Evolutionary conservation across 345 rosid genomes (phyloP).

Genomic region (Mercurialis annua): DNA sequence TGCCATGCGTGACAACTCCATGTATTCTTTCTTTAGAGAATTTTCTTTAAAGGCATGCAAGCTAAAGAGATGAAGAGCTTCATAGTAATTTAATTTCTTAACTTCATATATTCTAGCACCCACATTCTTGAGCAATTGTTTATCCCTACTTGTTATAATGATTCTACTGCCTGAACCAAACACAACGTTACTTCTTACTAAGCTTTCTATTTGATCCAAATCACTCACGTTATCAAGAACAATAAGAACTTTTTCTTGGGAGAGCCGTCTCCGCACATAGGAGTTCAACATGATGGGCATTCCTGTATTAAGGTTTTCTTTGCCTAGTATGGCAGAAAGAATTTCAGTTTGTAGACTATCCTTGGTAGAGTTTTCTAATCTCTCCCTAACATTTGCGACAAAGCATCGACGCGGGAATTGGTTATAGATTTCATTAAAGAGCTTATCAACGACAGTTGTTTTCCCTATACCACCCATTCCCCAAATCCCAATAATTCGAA

Average conservation of each 20-base stretch:
- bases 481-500: not conserved
- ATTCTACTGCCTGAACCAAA: conserved; percentile 7
- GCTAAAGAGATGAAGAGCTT: too few species aligned
- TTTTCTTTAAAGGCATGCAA: not conserved
- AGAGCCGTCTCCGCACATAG: not conserved
- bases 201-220: not conserved
- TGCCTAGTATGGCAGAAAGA: not conserved
- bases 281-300: not conserved
- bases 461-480: conserved; percentile 4
- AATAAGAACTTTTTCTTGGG: not conserved
- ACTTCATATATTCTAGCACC: not conserved
- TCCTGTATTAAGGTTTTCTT: not conserved
- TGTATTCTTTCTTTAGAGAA: not conserved
- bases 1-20: not conserved
- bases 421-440: not conserved
- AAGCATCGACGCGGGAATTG: not conserved
- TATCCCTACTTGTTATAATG: conserved; percentile 3
- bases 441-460: not conserved
- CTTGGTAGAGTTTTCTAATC: not conserved
- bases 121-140: not conserved
- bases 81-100: too few species aligned
- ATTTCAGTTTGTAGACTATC: not conserved
- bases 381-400: not conserved
- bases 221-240: not conserved
- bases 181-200: not conserved